Percentiles rank a stretch among this genome's conserved stretches.
Conservation (phyloP, 306 rosid species). For the Cicer chorassanicum region DNA sequence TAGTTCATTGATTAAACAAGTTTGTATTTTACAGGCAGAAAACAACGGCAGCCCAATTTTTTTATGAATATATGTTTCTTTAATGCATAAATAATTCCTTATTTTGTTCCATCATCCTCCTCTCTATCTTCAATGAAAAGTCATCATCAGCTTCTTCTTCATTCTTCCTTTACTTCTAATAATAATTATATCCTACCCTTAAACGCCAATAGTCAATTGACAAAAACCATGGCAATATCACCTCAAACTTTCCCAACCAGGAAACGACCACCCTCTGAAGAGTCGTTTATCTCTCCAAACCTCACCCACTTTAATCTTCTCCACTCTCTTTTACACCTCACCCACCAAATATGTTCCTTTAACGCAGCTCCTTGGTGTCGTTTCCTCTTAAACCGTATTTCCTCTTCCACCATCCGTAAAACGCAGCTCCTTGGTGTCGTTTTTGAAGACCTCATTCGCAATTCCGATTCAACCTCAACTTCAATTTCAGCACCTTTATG, state of each 20-base stretch:
- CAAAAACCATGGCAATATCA: conserved; percentile 59
- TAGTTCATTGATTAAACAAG: conserved; percentile 21
- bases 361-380: conserved; percentile 34
- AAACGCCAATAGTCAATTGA: conserved; percentile 5
- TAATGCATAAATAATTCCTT: background rate
- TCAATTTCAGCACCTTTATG: background rate
- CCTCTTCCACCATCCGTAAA: conserved; percentile 61
- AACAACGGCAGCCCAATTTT: conserved; percentile 35
- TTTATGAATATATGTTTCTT: conserved; percentile 21
- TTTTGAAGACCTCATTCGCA: conserved; percentile 62
- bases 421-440: conserved; percentile 60
- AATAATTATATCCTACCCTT: background rate
- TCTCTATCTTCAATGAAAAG: conserved; percentile 35
- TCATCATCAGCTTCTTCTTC: background rate
- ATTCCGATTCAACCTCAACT: background rate
- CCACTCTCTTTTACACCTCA: conserved; percentile 59
- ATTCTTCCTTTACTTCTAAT: background rate
- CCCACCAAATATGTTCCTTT: conserved; percentile 59
- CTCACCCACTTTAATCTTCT: conserved; percentile 52
- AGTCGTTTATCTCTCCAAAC: conserved; percentile 62
- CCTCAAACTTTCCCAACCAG: conserved; percentile 57
- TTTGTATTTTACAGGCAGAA: conserved; percentile 13
- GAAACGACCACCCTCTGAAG: conserved; percentile 69
- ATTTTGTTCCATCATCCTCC: conserved; percentile 28
- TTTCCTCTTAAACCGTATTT: conserved; percentile 54